Evolutionary conservation across 805 yeast species (phyloP), one percentile per base, ranked within the genome.

Genomic region (Phaffomyces antillensis): DNA sequence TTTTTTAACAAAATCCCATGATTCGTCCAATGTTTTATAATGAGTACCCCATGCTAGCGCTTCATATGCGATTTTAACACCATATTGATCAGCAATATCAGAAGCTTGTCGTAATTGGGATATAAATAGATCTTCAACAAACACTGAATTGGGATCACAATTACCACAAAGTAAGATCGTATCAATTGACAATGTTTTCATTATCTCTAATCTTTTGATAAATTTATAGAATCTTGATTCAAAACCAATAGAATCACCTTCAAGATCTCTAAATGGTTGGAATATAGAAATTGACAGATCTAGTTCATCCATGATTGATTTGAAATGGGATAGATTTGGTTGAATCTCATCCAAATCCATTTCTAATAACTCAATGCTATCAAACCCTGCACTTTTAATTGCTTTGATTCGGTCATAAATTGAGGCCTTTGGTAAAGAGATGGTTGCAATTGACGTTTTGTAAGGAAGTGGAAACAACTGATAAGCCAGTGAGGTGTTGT

Each of bases 51-150:
- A 61, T 32, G 57, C 47, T 13, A 61, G 42, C 23, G 58, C 52
- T 36, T 61, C 65, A 44, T 56, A 61, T 4, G 65, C 64, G 30
- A 61, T 46, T 36, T 45, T 45, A n/a, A 56, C 47, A n/a, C 44
- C 49, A 13, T 47, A 34, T 28, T 26, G n/a, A 9, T 13, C 18
- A 8, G 49, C 49, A 25, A 43, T 7, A 15, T 43, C 38, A 18
- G 36, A 11, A 10, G 47, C 47, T 5, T 26, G 31, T 24, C 31
- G 23, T 17, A 46, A 37, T 16, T 46, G 49, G 3, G 24, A 33
- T 8, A 43, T 32, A 17, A 34, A 37, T 15, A 17, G 8, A 3
- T 26, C 26, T 16, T 37, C 42, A 5, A 40, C n/a, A 17, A 37
- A 33, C 10, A 37, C 37, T 16, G 13, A 10, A 18, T 31, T n/a